phyloP scores from a whole-genome alignment of 176 grass and related monocot genomes.

The Musa acuminata region DNA sequence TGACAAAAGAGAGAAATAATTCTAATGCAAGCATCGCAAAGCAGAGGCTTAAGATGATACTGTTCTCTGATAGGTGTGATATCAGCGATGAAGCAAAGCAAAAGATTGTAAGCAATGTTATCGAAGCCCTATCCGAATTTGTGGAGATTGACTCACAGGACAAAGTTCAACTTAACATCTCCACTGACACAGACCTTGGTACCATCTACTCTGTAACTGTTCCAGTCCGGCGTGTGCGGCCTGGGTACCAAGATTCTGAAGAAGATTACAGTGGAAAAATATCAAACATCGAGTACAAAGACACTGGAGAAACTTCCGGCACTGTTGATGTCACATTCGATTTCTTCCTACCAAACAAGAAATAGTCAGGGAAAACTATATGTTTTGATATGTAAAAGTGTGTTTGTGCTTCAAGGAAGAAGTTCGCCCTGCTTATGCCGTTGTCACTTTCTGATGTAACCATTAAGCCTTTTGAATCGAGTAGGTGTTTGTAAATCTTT shows the following conservation, averaged over 20 bases:
- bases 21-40: constrained; percentile 92
- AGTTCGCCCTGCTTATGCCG: not conserved
- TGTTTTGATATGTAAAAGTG: not conserved
- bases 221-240: constrained; percentile 73
- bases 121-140: constrained; percentile 67
- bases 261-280: constrained; percentile 87
- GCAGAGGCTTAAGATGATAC: constrained; percentile 92
- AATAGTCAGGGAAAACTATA: not conserved
- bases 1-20: constrained; percentile 37
- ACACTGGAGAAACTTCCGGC: constrained; percentile 62
- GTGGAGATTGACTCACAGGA: constrained; percentile 91
- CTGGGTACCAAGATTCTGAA: constrained; percentile 86
- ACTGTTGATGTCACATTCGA: constrained; percentile 75
- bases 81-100: constrained; percentile 91
- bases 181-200: constrained; percentile 66
- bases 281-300: constrained; percentile 68
- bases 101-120: constrained; percentile 68
- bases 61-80: constrained; percentile 87
- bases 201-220: constrained; percentile 82
- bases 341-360: constrained; percentile 71
- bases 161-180: constrained; percentile 81
- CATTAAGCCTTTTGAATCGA: not conserved
- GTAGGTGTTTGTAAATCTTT: no score
- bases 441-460: not conserved
- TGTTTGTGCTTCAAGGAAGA: not conserved